Evolutionary conservation across 306 rosid species (phyloP).

Genomic region (Prinsepia uniflora): DNA sequence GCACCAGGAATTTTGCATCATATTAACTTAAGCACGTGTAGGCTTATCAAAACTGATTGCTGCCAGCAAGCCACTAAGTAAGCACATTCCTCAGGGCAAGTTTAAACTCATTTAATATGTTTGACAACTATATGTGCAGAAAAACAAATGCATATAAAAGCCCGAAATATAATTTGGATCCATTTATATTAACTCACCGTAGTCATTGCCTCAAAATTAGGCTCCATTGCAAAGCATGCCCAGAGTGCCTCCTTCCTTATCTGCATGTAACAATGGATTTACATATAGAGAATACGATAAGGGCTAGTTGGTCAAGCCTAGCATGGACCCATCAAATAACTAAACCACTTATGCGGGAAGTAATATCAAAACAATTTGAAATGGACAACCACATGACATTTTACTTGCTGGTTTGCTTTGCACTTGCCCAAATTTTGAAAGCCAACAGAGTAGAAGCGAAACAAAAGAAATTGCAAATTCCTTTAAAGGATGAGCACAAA

Average conservation of each 20-base stretch:
- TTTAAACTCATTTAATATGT: neutral
- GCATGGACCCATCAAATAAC: conserved; percentile 1
- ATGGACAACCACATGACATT: neutral
- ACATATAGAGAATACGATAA: conserved; percentile 15
- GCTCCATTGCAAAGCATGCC: conserved; percentile 90
- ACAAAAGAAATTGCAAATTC: neutral
- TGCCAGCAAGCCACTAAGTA: neutral
- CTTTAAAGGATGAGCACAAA: neutral
- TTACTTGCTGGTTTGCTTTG: neutral
- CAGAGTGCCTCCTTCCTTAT: conserved; percentile 90
- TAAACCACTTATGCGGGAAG: neutral
- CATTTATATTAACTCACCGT: conserved; percentile 45
- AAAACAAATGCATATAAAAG: neutral
- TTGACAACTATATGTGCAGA: neutral
- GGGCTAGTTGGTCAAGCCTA: conserved; percentile 17
- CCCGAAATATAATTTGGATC: neutral
- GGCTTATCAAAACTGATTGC: neutral
- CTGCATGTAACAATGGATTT: conserved; percentile 42
- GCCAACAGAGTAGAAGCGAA: neutral
- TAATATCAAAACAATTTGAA: neutral
- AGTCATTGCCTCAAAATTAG: conserved; percentile 77
- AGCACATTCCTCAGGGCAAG: neutral
- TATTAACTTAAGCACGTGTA: neutral
- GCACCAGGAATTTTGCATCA: neutral
- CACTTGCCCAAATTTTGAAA: conserved; percentile 2